These are phyloP conservation scores for Nannochloris sp. DNA, from an alignment of 139 green algal species.

Conservation along the genomic window DNA sequence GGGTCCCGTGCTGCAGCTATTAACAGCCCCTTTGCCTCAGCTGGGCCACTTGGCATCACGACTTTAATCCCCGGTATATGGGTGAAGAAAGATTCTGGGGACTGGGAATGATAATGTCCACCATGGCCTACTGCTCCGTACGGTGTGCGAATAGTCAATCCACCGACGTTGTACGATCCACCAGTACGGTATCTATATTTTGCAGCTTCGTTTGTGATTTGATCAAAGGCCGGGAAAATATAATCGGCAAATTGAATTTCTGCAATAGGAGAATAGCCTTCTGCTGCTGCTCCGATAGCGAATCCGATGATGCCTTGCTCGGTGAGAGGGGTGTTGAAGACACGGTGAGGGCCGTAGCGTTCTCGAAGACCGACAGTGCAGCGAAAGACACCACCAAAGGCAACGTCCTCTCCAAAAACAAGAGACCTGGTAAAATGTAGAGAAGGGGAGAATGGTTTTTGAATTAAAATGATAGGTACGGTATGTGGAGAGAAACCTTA, in stretches of 20 bases:
- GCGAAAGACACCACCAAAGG: constrained; percentile 89
- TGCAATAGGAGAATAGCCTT: constrained; percentile 66
- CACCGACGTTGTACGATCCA: constrained; percentile 68
- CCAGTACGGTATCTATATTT: constrained; percentile 90
- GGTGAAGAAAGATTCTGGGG: constrained; percentile 89
- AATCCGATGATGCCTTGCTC: constrained; percentile 93
- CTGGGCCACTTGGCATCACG: constrained; percentile 60
- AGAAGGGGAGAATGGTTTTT: no score
- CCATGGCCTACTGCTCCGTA: constrained; percentile 91
- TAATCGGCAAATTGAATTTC: constrained; percentile 94
- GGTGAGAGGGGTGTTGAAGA: constrained; percentile 92
- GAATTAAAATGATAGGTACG: no score
- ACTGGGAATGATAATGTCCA: constrained; percentile 93
- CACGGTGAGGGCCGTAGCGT: constrained; percentile 60
- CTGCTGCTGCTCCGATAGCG: constrained; percentile 70
- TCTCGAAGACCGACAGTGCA: constrained; percentile 76
- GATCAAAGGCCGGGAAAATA: constrained; percentile 92
- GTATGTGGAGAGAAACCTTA: no score
- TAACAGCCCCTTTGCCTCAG: constrained; percentile 82
- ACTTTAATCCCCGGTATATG: constrained; percentile 80
- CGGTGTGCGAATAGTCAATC: constrained; percentile 80
- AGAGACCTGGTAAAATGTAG: no score
- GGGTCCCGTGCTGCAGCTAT: constrained; percentile 66
- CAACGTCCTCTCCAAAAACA: constrained; percentile 87
- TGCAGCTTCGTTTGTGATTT: constrained; percentile 87